Evolutionary conservation across 1,284 basidiomycete species (phyloP).

Genomic region (Ganoderma lingzhi): DNA sequence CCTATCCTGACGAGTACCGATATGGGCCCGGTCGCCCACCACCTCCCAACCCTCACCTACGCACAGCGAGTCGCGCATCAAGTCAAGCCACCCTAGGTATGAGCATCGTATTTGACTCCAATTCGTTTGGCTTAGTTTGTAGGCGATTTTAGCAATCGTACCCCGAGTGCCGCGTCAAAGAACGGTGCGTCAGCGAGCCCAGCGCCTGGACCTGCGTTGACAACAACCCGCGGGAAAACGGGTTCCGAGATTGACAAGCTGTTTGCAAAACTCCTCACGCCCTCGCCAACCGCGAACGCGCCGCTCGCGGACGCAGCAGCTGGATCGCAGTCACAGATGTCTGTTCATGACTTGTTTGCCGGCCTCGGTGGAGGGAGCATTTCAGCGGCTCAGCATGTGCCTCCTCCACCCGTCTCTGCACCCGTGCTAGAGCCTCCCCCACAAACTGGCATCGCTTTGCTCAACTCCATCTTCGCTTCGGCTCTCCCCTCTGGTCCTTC

Average conservation of each 20-base stretch:
- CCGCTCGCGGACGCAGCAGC: conserved; percentile 21
- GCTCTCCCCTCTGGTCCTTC: conserved; percentile 43
- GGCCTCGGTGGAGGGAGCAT: conserved; percentile 27
- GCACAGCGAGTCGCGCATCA: conserved; percentile 38
- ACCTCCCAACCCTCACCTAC: conserved; percentile 53
- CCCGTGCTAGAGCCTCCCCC: conserved; percentile 25
- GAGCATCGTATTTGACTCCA: neutral
- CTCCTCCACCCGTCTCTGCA: conserved; percentile 16
- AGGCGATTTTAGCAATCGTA: neutral
- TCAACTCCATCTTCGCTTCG: conserved; percentile 63
- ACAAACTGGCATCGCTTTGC: conserved; percentile 51
- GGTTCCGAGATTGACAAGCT: conserved; percentile 68
- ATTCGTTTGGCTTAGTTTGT: neutral
- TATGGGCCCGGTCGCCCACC: conserved; percentile 73
- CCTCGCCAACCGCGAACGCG: conserved; percentile 25
- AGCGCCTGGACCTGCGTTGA: conserved; percentile 11
- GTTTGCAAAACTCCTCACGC: conserved; percentile 58
- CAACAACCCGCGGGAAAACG: conserved; percentile 5
- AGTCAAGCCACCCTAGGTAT: conserved; percentile 23
- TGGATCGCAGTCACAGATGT: conserved; percentile 33
- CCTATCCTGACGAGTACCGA: conserved; percentile 74
- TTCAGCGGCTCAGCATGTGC: conserved; percentile 1
- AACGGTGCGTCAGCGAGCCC: conserved; percentile 3
- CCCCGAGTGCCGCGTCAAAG: neutral
- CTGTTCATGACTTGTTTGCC: conserved; percentile 38